Base-by-base conservation (phyloP, 169 alveolate species). In the Plasmodium chabaudi region DNA sequence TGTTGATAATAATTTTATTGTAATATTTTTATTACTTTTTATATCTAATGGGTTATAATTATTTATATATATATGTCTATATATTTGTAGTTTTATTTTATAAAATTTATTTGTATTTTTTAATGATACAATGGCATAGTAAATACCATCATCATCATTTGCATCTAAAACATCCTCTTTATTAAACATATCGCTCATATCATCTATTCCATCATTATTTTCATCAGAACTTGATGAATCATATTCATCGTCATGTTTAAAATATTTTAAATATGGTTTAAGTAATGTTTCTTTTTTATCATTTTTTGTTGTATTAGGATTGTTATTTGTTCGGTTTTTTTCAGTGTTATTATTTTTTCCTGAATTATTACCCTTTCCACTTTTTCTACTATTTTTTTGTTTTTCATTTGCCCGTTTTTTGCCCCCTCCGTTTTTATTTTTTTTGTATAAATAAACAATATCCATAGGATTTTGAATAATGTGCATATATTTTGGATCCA, bases 1-100 rank as follows among this genome's bases (percentile, higher is more conserved):
- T 6, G 88, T 79, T 21, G 94, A 92, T 60, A 93, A 72, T 25
- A 77, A 49, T 44, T 91, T 92, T 19, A 94, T 94, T 51, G 93
- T 93, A 39, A 56, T 46, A 59, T 93, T 91, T 4, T 60, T 75
- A 23, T 92, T 93, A 13, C 89, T 92, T 21, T 79, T 77, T 21
- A 89, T 73, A 53, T 89, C 84, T 64, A 88, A 84, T 59, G 73
- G 91, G 6, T 77, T 64, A 39, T 87, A 70, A 59, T 93, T 79
- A 25, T 88, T 57, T 49, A 69, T 72, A 64, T 89, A 67, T 27
- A 65, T 88, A 49, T 84, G 82, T 19, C 84, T 55, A 64, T 68
- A 74, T 60, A 86, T 75, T 63, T 79, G 90, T 60, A 74, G 21
- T 59, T 87, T 61, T 46, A 68, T 79, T 88, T 75, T 87, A 70